Base-by-base conservation (phyloP, 129 eudicot species). In the Helianthus tuberosus region DNA sequence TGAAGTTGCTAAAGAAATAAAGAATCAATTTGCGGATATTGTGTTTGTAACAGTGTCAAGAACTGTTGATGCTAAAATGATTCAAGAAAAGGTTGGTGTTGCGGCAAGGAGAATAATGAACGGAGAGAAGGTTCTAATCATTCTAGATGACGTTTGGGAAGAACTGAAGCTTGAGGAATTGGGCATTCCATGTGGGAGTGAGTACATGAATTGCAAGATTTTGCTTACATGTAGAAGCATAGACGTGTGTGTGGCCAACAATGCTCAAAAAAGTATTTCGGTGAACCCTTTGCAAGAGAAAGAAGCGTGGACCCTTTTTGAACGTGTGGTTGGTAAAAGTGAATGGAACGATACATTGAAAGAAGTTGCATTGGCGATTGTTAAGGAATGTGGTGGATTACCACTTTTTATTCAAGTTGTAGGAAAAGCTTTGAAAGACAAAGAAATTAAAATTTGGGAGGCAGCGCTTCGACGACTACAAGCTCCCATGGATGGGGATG, bases 61-160 rank as follows among this genome's bases (percentile, higher is more conserved):
- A n/a, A 47, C 23, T 6, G 16, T 68, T 4, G 69, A 47, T 38
- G 16, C 3, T 47, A 8, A 48, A 55, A 36, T 7, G 70, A 77
- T 68, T 50, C 13, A 25, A 27, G 25, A 59, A 20, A 64, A 69
- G 12, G 68, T 61, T 25, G 10, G 15, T 36, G 36, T 17, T 3
- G 81, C 75, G 35, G 57, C 71, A 48, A 60, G 57, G 0, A 14
- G 8, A 13, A 61, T 69, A 13, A 49, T 32, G 0, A 38, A 39
- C 0, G 47, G 47, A 5, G 35, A 69, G 44, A 77, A 77, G 55
- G 17, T 71, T 5, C 47, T 77, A 16, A 71, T 77, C 58, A 77
- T 77, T 12, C 6, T 77, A 27, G 76, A 77, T 47, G 76, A 77
- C 44, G 29, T 77, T 10, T 77, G 76, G 81, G 35, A 63, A 15